phyloP scores from a whole-genome alignment of 352 stramenopile genomes.

The Phytophthora capsici region DNA sequence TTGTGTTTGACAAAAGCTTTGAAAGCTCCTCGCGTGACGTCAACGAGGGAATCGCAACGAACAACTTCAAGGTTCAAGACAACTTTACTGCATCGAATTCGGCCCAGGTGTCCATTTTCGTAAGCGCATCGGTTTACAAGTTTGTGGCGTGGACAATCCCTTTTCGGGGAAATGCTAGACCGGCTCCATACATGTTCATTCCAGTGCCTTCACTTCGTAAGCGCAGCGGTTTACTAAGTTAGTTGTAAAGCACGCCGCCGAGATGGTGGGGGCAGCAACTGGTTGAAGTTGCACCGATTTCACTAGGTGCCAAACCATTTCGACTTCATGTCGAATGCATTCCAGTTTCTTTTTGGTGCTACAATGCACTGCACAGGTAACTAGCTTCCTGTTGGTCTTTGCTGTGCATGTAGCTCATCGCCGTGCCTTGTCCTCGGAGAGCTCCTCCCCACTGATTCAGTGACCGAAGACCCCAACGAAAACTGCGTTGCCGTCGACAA shows the following conservation, averaged over 20 bases:
- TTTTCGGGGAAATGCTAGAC: neutral
- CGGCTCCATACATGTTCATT: constrained; percentile 9
- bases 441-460: too few relatives aligned
- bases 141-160: neutral
- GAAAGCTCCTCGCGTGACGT: constrained; percentile 23
- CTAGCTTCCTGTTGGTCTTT: too few relatives aligned
- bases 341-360: too few relatives aligned
- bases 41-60: constrained; percentile 21
- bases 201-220: constrained; percentile 13
- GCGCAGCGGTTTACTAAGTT: constrained; percentile 15
- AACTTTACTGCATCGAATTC: neutral
- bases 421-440: too few relatives aligned
- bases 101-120: constrained; percentile 4
- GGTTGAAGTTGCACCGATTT: constrained; percentile 25
- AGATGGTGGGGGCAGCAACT: constrained; percentile 2
- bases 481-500: too few relatives aligned
- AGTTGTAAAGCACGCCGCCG: neutral
- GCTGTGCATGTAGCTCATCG: too few relatives aligned
- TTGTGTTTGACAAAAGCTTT: constrained; percentile 15
- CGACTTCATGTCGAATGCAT: too few relatives aligned
- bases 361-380: too few relatives aligned
- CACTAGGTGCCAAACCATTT: neutral
- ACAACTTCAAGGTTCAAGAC: constrained; percentile 17
- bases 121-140: constrained; percentile 27
- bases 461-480: too few relatives aligned